These are phyloP conservation scores for Castanospermum australe DNA, from an alignment of 306 rosid genomes.

Conservation along the genomic window DNA sequence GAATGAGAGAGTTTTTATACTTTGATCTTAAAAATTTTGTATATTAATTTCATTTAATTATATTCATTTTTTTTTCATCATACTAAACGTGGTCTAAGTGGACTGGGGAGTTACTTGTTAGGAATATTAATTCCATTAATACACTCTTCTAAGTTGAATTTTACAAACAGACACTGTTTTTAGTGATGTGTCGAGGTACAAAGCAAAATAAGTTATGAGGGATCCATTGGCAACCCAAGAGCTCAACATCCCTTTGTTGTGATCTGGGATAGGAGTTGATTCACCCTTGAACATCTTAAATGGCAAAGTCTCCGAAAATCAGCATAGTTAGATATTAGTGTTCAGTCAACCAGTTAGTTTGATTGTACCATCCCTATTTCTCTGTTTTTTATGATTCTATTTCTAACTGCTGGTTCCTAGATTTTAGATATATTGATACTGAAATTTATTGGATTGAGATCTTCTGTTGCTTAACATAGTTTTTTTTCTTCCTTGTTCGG, in stretches of 20 bases:
- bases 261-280: neutral
- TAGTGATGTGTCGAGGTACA: neutral
- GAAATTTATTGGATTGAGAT: conserved; percentile 21
- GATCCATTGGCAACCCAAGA: neutral
- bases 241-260: neutral
- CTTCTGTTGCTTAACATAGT: conserved; percentile 23
- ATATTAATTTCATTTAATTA: no score
- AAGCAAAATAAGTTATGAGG: neutral
- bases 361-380: neutral
- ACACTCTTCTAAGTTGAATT: neutral
- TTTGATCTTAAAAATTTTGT: no score
- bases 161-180: neutral
- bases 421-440: neutral
- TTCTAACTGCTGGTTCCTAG: conserved; percentile 2
- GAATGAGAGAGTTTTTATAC: no score
- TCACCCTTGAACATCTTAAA: neutral
- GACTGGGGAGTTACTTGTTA: neutral
- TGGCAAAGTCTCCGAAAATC: neutral
- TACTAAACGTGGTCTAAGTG: no score
- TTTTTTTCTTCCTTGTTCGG: conserved; percentile 36
- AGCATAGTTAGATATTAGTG: neutral
- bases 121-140: neutral
- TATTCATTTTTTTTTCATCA: no score
- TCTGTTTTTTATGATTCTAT: no score
- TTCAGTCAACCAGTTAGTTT: conserved; percentile 2